Conservation (phyloP, 768 basidiomycete species). For the Heimioporus sp. region DNA sequence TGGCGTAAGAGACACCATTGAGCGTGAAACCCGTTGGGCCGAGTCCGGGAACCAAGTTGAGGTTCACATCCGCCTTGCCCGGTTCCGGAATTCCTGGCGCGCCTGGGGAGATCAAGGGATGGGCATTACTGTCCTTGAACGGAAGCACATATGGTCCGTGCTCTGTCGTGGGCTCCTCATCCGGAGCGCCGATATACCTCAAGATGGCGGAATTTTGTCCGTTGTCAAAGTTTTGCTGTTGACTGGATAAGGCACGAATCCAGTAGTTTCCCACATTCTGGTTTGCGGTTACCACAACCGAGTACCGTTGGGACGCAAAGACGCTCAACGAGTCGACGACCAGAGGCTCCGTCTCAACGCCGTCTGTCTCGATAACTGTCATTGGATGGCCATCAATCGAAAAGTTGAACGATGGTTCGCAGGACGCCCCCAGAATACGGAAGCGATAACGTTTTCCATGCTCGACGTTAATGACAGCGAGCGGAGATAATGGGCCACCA, state of each 20-base stretch:
- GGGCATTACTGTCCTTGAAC: constrained; percentile 31
- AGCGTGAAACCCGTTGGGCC: constrained; percentile 1
- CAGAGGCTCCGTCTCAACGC: constrained; percentile 40
- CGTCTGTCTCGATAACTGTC: constrained; percentile 44
- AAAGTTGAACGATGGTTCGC: constrained; percentile 42
- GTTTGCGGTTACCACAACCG: constrained; percentile 43
- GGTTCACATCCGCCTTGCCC: constrained; percentile 41
- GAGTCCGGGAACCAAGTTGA: constrained; percentile 19
- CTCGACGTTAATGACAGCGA: constrained; percentile 41
- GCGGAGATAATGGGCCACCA: constrained; percentile 35
- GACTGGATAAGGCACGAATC: constrained; percentile 41
- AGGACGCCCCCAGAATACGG: constrained; percentile 45
- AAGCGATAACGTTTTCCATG: constrained; percentile 44
- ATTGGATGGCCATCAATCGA: constrained; percentile 47
- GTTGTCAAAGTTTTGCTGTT: constrained; percentile 15
- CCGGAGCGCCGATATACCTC: constrained; percentile 43
- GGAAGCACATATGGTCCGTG: constrained; percentile 21
- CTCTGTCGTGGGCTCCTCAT: constrained; percentile 38
- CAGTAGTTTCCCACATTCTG: constrained; percentile 52
- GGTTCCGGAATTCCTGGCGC: constrained; percentile 38
- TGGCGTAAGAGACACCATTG: constrained; percentile 12
- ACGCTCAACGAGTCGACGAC: constrained; percentile 38
- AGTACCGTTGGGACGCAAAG: constrained; percentile 40
- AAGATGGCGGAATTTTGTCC: constrained; percentile 55
- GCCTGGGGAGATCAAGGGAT: constrained; percentile 23